Conservation (phyloP, 495 filamentous ascomycete genomes). For the Aspergillus avenaceus region DNA sequence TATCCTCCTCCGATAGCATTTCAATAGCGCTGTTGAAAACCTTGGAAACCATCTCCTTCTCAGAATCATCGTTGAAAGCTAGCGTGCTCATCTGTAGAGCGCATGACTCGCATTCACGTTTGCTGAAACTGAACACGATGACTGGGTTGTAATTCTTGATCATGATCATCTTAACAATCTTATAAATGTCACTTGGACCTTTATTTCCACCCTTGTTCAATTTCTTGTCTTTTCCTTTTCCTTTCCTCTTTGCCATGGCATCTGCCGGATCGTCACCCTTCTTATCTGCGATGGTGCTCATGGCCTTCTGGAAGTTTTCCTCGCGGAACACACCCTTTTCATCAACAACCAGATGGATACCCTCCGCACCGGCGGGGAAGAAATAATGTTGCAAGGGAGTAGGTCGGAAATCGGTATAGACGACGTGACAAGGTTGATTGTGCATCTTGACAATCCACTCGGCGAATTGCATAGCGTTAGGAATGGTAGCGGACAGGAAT, state of each 20-base stretch:
- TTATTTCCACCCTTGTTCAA: slow-evolving; percentile 79
- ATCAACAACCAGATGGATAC: slow-evolving; percentile 91
- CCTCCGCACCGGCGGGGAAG: slow-evolving; percentile 89
- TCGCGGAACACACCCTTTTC: slow-evolving; percentile 94
- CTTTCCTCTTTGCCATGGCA: slow-evolving; percentile 70
- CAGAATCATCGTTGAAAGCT: slow-evolving; percentile 96
- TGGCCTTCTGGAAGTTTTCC: slow-evolving; percentile 94
- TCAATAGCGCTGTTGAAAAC: slow-evolving; percentile 90
- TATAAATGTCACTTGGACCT: slow-evolving; percentile 80
- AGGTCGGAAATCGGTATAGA: slow-evolving; percentile 96
- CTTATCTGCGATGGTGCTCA: slow-evolving; percentile 82
- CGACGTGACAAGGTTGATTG: slow-evolving; percentile 93
- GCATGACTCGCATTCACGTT: slow-evolving; percentile 85
- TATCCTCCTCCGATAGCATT: slow-evolving; percentile 87
- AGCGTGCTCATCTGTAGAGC: slow-evolving; percentile 79
- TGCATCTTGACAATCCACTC: slow-evolving; percentile 99
- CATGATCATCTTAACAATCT: slow-evolving; percentile 98
- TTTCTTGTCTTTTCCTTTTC: slow-evolving; percentile 86
- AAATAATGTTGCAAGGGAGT: slow-evolving; percentile 97
- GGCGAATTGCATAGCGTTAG: slow-evolving; percentile 98
- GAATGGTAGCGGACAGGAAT: slow-evolving; percentile 97
- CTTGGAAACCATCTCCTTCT: slow-evolving; percentile 90
- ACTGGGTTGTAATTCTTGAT: slow-evolving; percentile 92
- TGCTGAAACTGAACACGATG: slow-evolving; percentile 99
- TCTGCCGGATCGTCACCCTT: slow-evolving; percentile 81